Conservation (phyloP, 495 filamentous ascomycete genomes). For the Annulohypoxylon maeteangense region DNA sequence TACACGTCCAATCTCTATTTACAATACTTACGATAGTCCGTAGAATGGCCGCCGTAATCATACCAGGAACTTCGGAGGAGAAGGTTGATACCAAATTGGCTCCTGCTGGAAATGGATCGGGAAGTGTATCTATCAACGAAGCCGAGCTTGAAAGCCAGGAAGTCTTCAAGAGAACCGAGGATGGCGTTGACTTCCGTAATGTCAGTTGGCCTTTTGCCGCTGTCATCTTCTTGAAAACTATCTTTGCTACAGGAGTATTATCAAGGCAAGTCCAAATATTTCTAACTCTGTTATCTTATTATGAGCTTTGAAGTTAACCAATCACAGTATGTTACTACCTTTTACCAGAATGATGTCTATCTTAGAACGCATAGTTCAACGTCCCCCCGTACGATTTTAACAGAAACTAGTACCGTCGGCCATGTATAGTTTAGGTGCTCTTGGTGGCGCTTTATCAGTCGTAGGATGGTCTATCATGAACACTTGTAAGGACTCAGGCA, state of each 20-base stretch:
- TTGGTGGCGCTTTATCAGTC: slow-evolving; percentile 54
- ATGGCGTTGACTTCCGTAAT: slow-evolving; percentile 65
- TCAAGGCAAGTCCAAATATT: slow-evolving; percentile 13
- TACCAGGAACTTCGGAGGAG: neutral
- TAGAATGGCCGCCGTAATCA: neutral
- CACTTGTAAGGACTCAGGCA: slow-evolving; percentile 38
- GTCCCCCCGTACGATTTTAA: slow-evolving; percentile 46
- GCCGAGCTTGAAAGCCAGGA: slow-evolving; percentile 53
- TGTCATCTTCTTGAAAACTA: slow-evolving; percentile 67
- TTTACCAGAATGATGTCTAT: neutral
- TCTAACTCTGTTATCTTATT: neutral
- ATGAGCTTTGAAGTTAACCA: slow-evolving; percentile 26
- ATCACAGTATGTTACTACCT: neutral
- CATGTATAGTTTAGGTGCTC: slow-evolving; percentile 55
- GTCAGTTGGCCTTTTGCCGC: slow-evolving; percentile 66
- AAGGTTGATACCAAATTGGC: slow-evolving; percentile 8
- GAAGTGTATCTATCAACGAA: slow-evolving; percentile 17
- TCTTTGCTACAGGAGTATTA: slow-evolving; percentile 59
- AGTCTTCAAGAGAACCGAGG: slow-evolving; percentile 63
- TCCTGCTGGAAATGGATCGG: neutral
- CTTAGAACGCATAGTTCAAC: neutral
- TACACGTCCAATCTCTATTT: neutral
- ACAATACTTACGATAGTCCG: neutral
- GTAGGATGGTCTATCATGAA: slow-evolving; percentile 57
- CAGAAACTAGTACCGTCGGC: slow-evolving; percentile 44